Base-by-base conservation (phyloP, 331 rosid genomes). In the Rhamnella rubrinervis region DNA sequence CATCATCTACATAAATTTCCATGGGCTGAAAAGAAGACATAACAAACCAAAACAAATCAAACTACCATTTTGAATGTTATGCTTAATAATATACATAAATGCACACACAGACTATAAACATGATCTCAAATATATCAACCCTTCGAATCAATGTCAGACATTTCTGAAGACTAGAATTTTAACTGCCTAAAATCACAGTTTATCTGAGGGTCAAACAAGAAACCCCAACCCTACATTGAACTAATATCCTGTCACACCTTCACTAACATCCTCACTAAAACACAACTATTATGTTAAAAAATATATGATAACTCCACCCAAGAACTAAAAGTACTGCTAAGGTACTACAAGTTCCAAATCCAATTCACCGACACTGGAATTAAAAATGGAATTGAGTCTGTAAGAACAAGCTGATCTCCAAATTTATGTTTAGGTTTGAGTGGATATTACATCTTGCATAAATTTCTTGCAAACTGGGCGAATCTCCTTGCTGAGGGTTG, bases 391-490 rank as follows among this genome's bases (percentile, higher is more conserved):
- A 53, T 16, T 21, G 8, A 25, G 1, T 58, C 20, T 35, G 20
- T 18, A 37, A 60, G 55, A 31, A 61, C 23, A 19, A 39, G 35
- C 49, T 37, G 62, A 47, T 19, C 56, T 65, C 18, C 8, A 47
- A 15, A 69, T 37, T 19, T 35, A n/a, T n/a, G 65, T 19, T 13
- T 61, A 53, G 50, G 31, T 9, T 61, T 39, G 10, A 82, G 67
- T 75, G 77, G 80, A 85, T 77, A 85, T 85, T 93, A 93, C 98
- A 85, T 93, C 97, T 88, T 93, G 98, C 98, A 93, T 93, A 80
- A 93, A 93, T 56, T 91, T 93, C 85, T 93, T 91, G 96, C 98
- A 93, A 78, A 93, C 96, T 16, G 97, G 97, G 25, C 98, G 97
- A 68, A 93, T 93, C 75, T 93, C 98, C 81, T 93, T 93, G 96